Base-by-base conservation (phyloP, 2,329 filamentous ascomycete genomes). In the Hypoxylon sp. region DNA sequence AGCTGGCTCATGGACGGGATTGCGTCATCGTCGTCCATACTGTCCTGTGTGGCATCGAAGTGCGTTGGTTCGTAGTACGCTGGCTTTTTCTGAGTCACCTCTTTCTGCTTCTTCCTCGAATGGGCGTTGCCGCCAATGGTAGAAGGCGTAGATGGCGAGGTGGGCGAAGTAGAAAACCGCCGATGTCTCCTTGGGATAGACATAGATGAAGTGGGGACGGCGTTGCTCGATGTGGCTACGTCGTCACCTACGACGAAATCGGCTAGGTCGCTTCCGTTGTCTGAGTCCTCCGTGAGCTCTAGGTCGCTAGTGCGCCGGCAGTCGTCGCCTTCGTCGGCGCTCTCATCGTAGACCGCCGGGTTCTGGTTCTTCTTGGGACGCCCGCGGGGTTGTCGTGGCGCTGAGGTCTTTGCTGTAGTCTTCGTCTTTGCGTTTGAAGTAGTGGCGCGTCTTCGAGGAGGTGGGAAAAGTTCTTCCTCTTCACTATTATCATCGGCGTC, bases 231-330 rank as follows among this genome's bases (percentile, higher is more conserved):
- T 5, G 76, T 77, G 2, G 70, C 74, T 19, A 73, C 65, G 64
- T 77, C 72, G 56, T 78, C 76, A 28, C 72, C 76, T 5, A 78
- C 77, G 19, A 79, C 69, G 60, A 79, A 79, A n/a, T 48, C 76
- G 13, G 65, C 76, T 2, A 79, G 73, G 57, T 79, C 77, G 2
- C 72, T 73, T 17, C 77, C 77, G 55, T 69, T 68, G 52, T 79
- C 77, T 2, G 75, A 79, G 45, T 80, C 78, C 34, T 79, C 75
- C 48, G 78, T 78, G 11, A 79, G 61, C 45, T 80, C 79, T 5
- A 80, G 63, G 60, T 80, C 79, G 57, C 77, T 79, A 3, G 76
- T 78, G 55, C 77, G 73, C 4, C 76, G 72, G 53, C 79, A 80
- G 65, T 79, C 75, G 53, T 76, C 73, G 17, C 77, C 73, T 67